These are phyloP conservation scores for Aureobasidium sp. DNA, from an alignment of 2,329 filamentous ascomycete genomes.

Conservation along the genomic window DNA sequence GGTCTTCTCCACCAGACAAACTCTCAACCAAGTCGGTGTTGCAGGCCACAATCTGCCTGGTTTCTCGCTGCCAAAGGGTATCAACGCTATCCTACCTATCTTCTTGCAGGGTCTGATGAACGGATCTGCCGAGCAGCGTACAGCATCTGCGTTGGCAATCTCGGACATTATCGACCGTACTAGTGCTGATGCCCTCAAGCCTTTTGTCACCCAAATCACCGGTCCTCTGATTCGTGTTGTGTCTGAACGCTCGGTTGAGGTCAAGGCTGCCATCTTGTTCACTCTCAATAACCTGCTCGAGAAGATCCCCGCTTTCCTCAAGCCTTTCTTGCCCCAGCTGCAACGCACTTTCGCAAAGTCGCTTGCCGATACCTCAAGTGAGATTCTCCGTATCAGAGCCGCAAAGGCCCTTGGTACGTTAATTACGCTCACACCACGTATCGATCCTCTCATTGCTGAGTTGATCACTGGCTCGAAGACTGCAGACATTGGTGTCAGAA, in stretches of 20 bases:
- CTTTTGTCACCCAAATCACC: slow-evolving; percentile 95
- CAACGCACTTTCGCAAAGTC: slow-evolving; percentile 97
- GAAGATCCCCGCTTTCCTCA: slow-evolving; percentile 92
- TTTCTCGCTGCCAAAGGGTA: slow-evolving; percentile 88
- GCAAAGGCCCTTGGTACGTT: slow-evolving; percentile 91
- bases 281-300: slow-evolving; percentile 92
- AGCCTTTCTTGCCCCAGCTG: slow-evolving; percentile 93
- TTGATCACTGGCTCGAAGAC: slow-evolving; percentile 95
- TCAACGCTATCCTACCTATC: slow-evolving; percentile 91
- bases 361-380: slow-evolving; percentile 85
- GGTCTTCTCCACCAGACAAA: slow-evolving; percentile 77
- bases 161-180: slow-evolving; percentile 94
- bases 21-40: slow-evolving; percentile 81
- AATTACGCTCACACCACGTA: slow-evolving; percentile 89
- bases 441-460: slow-evolving; percentile 89
- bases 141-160: slow-evolving; percentile 84
- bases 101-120: slow-evolving; percentile 98
- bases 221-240: slow-evolving; percentile 96
- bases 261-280: slow-evolving; percentile 88
- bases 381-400: slow-evolving; percentile 76
- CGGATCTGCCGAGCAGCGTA: slow-evolving; percentile 83
- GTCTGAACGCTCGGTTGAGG: slow-evolving; percentile 89
- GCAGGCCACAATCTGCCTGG: slow-evolving; percentile 77
- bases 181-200: slow-evolving; percentile 77
- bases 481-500: slow-evolving; percentile 74